These are phyloP conservation scores for Zostera marina DNA, from an alignment of 116 monocot species.

Conservation along the genomic window DNA sequence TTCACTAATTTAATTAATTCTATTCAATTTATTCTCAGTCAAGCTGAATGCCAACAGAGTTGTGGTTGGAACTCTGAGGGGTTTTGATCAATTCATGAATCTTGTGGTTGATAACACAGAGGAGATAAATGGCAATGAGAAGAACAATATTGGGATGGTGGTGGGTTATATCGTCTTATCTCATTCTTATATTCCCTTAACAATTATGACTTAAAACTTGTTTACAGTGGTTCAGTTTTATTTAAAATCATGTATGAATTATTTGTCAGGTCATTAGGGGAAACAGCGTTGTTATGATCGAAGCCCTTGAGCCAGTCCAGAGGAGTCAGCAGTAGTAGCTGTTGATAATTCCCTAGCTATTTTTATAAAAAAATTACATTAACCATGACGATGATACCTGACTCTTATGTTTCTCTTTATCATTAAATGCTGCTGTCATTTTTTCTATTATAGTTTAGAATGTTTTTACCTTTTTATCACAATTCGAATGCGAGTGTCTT, in stretches of 20 bases:
- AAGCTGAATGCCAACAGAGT: slow-evolving; percentile 89
- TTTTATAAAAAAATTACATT: no score
- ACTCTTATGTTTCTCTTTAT: no score
- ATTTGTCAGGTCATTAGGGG: slow-evolving; percentile 63
- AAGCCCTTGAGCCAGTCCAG: slow-evolving; percentile 66
- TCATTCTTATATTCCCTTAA: not conserved
- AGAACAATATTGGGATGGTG: slow-evolving; percentile 97
- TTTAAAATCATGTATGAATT: not conserved
- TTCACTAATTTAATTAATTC: not conserved
- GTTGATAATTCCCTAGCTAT: no score
- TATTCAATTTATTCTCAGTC: slow-evolving; percentile 22
- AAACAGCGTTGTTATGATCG: slow-evolving; percentile 94
- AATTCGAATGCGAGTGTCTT: no score
- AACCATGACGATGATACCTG: no score
- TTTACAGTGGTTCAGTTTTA: not conserved
- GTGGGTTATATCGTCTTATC: slow-evolving; percentile 22
- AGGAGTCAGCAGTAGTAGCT: slow-evolving; percentile 10
- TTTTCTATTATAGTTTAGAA: no score
- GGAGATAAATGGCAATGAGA: slow-evolving; percentile 69
- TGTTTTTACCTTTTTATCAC: no score
- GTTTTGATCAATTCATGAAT: slow-evolving; percentile 97
- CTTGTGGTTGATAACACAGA: slow-evolving; percentile 76
- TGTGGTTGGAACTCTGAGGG: slow-evolving; percentile 63
- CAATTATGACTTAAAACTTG: not conserved
- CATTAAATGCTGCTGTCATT: no score